Percentiles rank a stretch among this genome's conserved stretches.
These are phyloP conservation scores for Neonectria neomacrospora DNA, from an alignment of 2,329 filamentous ascomycete genomes.

Conservation along the genomic window DNA sequence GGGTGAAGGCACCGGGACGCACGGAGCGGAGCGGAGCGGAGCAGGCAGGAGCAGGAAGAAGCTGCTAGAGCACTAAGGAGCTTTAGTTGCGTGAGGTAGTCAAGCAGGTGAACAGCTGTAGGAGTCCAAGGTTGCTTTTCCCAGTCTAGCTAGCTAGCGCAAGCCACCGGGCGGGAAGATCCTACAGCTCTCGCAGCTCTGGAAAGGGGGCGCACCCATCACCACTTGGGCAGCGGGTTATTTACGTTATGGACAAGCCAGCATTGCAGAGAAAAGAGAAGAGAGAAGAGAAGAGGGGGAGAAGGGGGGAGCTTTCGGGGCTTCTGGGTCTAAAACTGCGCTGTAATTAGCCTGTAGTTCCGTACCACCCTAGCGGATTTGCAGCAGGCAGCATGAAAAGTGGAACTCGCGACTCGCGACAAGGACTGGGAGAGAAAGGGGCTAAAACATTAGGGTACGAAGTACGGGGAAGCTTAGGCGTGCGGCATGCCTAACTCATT, in stretches of 20 bases:
- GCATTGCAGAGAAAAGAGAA: background rate
- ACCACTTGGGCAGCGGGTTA: conserved; percentile 1
- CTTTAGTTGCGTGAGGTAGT: too few relatives aligned
- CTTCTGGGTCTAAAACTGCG: background rate
- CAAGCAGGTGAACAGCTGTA: background rate
- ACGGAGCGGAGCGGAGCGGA: conserved; percentile 16
- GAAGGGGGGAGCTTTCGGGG: background rate
- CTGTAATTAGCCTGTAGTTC: too few relatives aligned
- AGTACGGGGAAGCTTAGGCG: too few relatives aligned
- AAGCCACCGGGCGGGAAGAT: background rate
- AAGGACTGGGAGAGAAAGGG: background rate
- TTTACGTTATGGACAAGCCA: conserved; percentile 16
- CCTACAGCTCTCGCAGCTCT: background rate
- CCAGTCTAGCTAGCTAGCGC: background rate
- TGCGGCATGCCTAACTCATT: background rate
- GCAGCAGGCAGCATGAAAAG: background rate
- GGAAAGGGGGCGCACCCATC: conserved; percentile 8
- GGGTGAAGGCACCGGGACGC: background rate
- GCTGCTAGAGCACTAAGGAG: background rate
- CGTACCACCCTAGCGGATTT: conserved; percentile 1
- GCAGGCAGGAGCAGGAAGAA: background rate
- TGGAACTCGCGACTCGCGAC: conserved; percentile 2
- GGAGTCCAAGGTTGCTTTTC: conserved; percentile 18
- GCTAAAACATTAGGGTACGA: conserved; percentile 1
- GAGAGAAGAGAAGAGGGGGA: background rate